These are phyloP conservation scores for Arthrobotrys megalospora DNA, from an alignment of 2,329 filamentous ascomycete genomes.

Conservation along the genomic window DNA sequence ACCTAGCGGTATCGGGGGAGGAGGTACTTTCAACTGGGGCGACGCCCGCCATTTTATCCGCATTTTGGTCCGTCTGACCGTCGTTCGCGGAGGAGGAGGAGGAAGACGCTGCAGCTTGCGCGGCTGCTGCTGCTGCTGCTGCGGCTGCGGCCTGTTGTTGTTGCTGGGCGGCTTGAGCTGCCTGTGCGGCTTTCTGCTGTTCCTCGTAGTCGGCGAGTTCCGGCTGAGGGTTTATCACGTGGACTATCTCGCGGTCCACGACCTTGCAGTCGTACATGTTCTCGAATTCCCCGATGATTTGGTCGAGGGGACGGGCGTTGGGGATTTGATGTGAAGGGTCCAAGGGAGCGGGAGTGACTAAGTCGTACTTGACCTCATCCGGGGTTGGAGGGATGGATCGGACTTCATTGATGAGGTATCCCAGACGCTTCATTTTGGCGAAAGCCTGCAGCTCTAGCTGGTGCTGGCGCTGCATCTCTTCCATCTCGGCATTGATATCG, in stretches of 20 bases:
- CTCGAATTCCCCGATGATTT: slow-evolving; percentile 50
- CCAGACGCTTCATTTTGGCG: slow-evolving; percentile 17
- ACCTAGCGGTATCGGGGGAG: slow-evolving; percentile 59
- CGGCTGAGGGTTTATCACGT: slow-evolving; percentile 44
- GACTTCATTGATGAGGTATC: slow-evolving; percentile 44
- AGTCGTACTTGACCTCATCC: slow-evolving; percentile 38
- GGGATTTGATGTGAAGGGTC: slow-evolving; percentile 30
- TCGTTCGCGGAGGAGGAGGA: slow-evolving; percentile 16
- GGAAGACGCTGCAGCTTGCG: neutral
- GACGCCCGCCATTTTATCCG: slow-evolving; percentile 55
- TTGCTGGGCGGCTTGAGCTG: slow-evolving; percentile 36
- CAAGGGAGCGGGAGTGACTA: slow-evolving; percentile 30
- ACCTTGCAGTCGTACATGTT: slow-evolving; percentile 32
- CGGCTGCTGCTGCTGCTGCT: neutral
- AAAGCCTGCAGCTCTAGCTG: slow-evolving; percentile 80
- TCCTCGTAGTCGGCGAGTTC: slow-evolving; percentile 55
- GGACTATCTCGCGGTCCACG: slow-evolving; percentile 33
- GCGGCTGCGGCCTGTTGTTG: slow-evolving; percentile 2
- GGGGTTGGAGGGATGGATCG: slow-evolving; percentile 30
- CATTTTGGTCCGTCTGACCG: slow-evolving; percentile 39
- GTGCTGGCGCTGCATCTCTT: slow-evolving; percentile 85
- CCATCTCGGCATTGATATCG: slow-evolving; percentile 84
- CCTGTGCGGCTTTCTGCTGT: slow-evolving; percentile 38
- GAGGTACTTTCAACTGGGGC: slow-evolving; percentile 59
- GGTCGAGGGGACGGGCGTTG: slow-evolving; percentile 26